Percentiles rank a stretch among this genome's conserved stretches.
These are phyloP conservation scores for Boechera retrofracta DNA, from an alignment of 345 rosid species.

Conservation along the genomic window DNA sequence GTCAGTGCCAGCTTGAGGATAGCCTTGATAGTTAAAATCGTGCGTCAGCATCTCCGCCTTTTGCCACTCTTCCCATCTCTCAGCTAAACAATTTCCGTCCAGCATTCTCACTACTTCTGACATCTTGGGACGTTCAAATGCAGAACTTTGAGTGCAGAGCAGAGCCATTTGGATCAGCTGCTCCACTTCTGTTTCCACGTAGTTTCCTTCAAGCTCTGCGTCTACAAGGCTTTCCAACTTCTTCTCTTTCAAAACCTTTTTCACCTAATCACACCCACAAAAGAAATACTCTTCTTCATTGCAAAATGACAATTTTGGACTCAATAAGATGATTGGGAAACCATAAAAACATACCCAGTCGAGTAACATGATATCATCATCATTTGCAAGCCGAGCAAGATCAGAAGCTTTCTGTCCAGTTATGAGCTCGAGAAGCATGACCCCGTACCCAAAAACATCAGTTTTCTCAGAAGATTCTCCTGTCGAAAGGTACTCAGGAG, in stretches of 20 bases:
- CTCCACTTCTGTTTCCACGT: constrained; percentile 70
- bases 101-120: constrained; percentile 93
- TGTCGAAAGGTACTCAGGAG: constrained; percentile 76
- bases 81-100: constrained; percentile 89
- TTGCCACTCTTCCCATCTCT: constrained; percentile 88
- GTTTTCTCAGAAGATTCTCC: constrained; percentile 95
- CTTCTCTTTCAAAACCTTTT: constrained; percentile 82
- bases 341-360: constrained; percentile 71
- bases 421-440: constrained; percentile 96
- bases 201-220: constrained; percentile 62
- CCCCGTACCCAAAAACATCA: constrained; percentile 98
- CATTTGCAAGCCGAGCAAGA: constrained; percentile 95
- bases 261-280: constrained; percentile 57
- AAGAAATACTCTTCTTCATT: not conserved
- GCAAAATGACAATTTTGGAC: not conserved
- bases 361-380: constrained; percentile 92
- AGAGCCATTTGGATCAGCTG: constrained; percentile 87
- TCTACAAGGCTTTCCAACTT: constrained; percentile 79
- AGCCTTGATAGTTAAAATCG: constrained; percentile 50
- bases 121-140: constrained; percentile 91
- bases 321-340: not conserved
- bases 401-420: constrained; percentile 95
- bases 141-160: constrained; percentile 76
- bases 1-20: constrained; percentile 44
- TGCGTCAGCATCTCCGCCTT: constrained; percentile 69